Evolutionary conservation across 305 asterid genomes (phyloP).

Genomic region (Stenogyne calaminthoides): DNA sequence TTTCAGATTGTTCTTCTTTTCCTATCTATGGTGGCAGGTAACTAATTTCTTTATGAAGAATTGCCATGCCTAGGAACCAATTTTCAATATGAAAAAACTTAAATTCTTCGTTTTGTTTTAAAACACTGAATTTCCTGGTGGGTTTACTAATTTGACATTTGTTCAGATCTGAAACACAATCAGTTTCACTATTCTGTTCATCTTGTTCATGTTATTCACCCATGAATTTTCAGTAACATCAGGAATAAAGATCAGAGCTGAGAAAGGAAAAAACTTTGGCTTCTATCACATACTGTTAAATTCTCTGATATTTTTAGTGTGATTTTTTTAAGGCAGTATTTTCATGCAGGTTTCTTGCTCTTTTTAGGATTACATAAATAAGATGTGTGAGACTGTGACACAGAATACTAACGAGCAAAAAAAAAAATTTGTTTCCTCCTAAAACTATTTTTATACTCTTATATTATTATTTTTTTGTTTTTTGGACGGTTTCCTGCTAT

Average conservation of each 20-base stretch:
- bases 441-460: background rate
- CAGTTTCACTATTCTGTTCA: background rate
- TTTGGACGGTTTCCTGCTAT: background rate
- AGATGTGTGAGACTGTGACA: background rate
- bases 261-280: background rate
- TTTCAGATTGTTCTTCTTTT: constrained; percentile 3
- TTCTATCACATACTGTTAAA: background rate
- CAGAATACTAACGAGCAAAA: background rate
- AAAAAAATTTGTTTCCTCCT: background rate
- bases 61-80: constrained; percentile 17
- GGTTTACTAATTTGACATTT: constrained; percentile 1
- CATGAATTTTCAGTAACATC: background rate
- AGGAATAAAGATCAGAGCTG: background rate
- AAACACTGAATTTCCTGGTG: constrained; percentile 1
- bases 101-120: background rate
- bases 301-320: background rate
- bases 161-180: constrained; percentile 2
- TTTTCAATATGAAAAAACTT: constrained; percentile 9
- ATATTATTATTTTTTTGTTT: too few relatives aligned
- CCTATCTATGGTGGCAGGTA: constrained; percentile 18
- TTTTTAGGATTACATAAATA: background rate
- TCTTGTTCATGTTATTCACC: constrained; percentile 9
- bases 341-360: background rate
- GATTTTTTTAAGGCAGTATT: background rate
- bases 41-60: constrained; percentile 10